A percentile compares a stretch with the other conserved stretches of the same genome.
Conservation (phyloP, 108 stramenopile genomes). For the Nitzschia sp. region DNA sequence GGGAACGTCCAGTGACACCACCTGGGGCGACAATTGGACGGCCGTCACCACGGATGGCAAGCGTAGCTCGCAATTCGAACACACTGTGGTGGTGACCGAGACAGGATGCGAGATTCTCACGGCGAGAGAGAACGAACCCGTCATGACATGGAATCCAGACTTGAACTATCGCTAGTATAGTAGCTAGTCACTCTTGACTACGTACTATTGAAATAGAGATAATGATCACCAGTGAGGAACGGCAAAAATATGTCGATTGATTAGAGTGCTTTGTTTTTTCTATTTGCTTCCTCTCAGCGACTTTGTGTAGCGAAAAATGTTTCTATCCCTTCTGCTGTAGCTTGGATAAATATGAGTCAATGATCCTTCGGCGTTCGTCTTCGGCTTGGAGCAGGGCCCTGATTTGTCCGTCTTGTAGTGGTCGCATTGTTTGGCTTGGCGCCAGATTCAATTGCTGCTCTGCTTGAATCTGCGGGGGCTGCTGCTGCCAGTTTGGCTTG, state of each 20-base stretch:
- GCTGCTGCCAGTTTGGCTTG: no score
- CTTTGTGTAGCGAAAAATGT: no score
- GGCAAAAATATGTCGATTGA: neutral
- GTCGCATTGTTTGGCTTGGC: no score
- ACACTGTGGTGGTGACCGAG: slow-evolving; percentile 95
- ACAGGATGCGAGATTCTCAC: slow-evolving; percentile 96
- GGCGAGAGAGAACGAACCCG: slow-evolving; percentile 83
- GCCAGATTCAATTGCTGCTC: no score
- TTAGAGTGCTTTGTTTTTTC: neutral
- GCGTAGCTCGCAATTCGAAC: slow-evolving; percentile 92
- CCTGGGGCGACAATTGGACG: slow-evolving; percentile 99
- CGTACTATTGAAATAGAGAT: no score
- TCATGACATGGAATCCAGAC: slow-evolving; percentile 85
- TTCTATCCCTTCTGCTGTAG: no score
- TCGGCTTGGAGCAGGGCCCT: neutral
- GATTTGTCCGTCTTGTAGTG: neutral
- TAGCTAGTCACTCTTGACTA: neutral
- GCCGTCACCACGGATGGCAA: slow-evolving; percentile 87
- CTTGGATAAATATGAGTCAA: neutral
- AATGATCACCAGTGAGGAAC: no score
- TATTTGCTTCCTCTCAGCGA: no score
- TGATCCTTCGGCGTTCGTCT: slow-evolving; percentile 1
- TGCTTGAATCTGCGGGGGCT: no score
- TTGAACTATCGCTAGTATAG: slow-evolving; percentile 17
- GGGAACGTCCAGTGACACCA: slow-evolving; percentile 70